These are phyloP conservation scores for Mortierella sp. DNA, from an alignment of 371 early-diverging fungal species.

Conservation along the genomic window DNA sequence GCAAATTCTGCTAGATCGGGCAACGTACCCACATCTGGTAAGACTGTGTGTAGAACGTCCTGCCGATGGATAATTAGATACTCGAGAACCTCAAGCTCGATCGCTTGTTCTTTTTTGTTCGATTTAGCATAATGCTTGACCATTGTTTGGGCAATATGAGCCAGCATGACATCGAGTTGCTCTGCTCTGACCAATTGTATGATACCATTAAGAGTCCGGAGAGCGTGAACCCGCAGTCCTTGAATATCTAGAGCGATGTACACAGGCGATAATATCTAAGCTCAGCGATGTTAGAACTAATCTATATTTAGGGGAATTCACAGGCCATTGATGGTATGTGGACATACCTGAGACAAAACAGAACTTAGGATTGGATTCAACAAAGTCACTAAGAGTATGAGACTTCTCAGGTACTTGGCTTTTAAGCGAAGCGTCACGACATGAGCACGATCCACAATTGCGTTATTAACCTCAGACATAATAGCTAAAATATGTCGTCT, in stretches of 20 bases:
- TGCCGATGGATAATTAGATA: slow-evolving; percentile 29
- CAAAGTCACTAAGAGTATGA: slow-evolving; percentile 22
- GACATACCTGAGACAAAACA: slow-evolving; percentile 34
- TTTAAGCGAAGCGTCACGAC: slow-evolving; percentile 25
- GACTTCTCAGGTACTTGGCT: slow-evolving; percentile 33
- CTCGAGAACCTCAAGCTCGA: slow-evolving; percentile 17
- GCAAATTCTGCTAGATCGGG: slow-evolving; percentile 29
- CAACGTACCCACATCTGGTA: slow-evolving; percentile 32
- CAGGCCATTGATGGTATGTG: background rate
- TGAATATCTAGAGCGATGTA: slow-evolving; percentile 26
- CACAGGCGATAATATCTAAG: slow-evolving; percentile 40
- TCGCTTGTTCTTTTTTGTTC: slow-evolving; percentile 8
- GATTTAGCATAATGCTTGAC: slow-evolving; percentile 19
- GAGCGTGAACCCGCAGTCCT: slow-evolving; percentile 27
- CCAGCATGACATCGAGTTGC: slow-evolving; percentile 30
- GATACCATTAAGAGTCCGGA: slow-evolving; percentile 20
- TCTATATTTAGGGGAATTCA: background rate
- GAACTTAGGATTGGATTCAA: slow-evolving; percentile 42
- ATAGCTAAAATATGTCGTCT: slow-evolving; percentile 39
- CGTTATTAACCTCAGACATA: slow-evolving; percentile 39
- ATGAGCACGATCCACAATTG: slow-evolving; percentile 18
- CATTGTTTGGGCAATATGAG: slow-evolving; percentile 22
- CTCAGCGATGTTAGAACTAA: background rate
- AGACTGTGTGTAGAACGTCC: background rate
- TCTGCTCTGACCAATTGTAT: slow-evolving; percentile 8